Base-by-base conservation (phyloP, 805 yeast genomes). In the Ogataea siamensis region DNA sequence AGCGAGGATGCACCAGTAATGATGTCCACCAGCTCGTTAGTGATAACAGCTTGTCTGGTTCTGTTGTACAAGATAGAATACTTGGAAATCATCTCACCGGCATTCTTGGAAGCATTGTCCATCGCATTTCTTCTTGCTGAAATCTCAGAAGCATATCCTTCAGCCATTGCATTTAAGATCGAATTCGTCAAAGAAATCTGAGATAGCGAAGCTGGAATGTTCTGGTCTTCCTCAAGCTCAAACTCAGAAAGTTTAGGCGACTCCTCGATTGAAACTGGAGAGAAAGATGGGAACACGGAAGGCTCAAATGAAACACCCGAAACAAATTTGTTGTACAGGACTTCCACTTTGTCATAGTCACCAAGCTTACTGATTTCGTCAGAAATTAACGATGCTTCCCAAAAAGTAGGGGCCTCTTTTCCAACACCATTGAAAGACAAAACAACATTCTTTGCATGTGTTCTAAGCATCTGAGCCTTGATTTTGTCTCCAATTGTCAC, bases 101-200 rank as follows among this genome's bases (percentile, higher is more conserved):
- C 99, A 66, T 91, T 91, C 93, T 93, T 91, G 55, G 97, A 88
- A 49, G 99, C 99, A 64, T 93, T 93, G 73, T 91, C 99, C 99
- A 91, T 91, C 55, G 99, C 98, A 66, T 87, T 91, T 81, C 99
- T 89, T 82, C 99, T 89, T 45, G 99, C 96, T 50, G 94, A 83
- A 53, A 89, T 78, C 76, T 91, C 99, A 43, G 98, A 86, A 46
- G 98, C 97, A 70, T 91, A 89, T 69, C 97, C 98, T 66, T 93
- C 96, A 50, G 97, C 91, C 76, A 89, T 77, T 46, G 96, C 97
- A 60, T 89, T 71, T 66, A 83, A 78, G 58, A 91, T 76, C 59
- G 87, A 78, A 78, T 87, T 89, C 51, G 98, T 89, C 55, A 93
- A 76, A 33, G 94, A 75, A 72, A 85, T 87, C 71, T 89, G 94